Conservation (phyloP, 2,329 filamentous ascomycete genomes). For the Colletotrichum tofieldiae region DNA sequence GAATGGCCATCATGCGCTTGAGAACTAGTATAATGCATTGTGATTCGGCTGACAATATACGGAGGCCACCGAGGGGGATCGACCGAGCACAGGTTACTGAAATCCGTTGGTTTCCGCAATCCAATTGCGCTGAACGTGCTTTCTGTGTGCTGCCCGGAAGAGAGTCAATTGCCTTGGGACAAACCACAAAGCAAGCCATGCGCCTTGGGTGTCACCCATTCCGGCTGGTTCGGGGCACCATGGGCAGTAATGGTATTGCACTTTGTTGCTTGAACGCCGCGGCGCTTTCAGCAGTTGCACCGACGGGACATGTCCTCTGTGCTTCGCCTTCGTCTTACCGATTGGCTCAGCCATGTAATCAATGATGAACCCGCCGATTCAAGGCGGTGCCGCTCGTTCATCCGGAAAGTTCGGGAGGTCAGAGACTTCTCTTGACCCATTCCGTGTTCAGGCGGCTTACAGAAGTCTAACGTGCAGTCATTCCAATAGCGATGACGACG, state of each 20-base stretch:
- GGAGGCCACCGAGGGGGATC: not conserved
- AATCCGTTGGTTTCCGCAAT: not conserved
- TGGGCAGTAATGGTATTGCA: not conserved
- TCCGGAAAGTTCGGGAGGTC: slow-evolving; percentile 18
- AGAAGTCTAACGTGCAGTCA: not conserved
- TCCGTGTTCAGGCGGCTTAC: not conserved
- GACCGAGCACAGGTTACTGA: not conserved
- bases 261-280: not conserved
- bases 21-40: not conserved
- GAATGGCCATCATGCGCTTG: not conserved
- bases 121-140: not conserved
- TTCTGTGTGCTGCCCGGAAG: not conserved
- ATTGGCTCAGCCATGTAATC: not conserved
- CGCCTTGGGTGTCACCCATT: not conserved
- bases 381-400: slow-evolving; percentile 12
- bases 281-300: slow-evolving; percentile 5
- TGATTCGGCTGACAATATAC: not conserved
- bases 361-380: not conserved
- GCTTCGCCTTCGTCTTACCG: not conserved
- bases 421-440: not conserved
- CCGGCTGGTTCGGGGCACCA: not conserved
- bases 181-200: not conserved
- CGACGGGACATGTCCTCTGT: not conserved
- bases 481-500: slow-evolving; percentile 4
- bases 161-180: not conserved